These are phyloP conservation scores for Iodosphaeria phyllophila DNA, from an alignment of 2,329 filamentous ascomycete species.

Conservation along the genomic window DNA sequence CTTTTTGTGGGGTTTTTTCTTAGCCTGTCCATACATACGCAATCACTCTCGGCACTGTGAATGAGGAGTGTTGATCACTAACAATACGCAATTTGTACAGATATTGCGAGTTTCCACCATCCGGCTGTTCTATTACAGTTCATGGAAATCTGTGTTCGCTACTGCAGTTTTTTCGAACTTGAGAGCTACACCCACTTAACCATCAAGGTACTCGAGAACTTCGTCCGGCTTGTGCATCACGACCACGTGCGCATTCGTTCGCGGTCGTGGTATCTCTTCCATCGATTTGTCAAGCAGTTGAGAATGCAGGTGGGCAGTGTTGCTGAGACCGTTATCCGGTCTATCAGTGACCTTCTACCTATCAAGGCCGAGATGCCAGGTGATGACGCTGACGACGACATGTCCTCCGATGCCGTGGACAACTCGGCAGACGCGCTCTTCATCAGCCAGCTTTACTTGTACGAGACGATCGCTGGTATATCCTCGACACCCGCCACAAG, in stretches of 20 bases:
- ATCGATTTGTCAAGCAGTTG: slow-evolving; percentile 77
- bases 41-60: too few relatives aligned
- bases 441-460: slow-evolving; percentile 78
- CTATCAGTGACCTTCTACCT: slow-evolving; percentile 68
- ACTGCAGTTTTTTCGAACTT: slow-evolving; percentile 79
- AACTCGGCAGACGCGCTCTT: slow-evolving; percentile 83
- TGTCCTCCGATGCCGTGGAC: slow-evolving; percentile 86
- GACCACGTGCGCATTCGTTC: slow-evolving; percentile 72
- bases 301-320: slow-evolving; percentile 72
- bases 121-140: slow-evolving; percentile 88
- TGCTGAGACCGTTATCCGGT: slow-evolving; percentile 78
- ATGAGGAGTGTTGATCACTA: slow-evolving; percentile 7
- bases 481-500: slow-evolving; percentile 65
- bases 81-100: slow-evolving; percentile 21
- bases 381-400: slow-evolving; percentile 68
- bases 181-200: slow-evolving; percentile 51
- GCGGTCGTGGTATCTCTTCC: slow-evolving; percentile 93
- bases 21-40: too few relatives aligned
- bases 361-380: slow-evolving; percentile 81
- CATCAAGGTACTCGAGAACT: slow-evolving; percentile 73
- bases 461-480: slow-evolving; percentile 86
- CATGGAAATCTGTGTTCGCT: slow-evolving; percentile 96
- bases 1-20: too few relatives aligned
- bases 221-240: slow-evolving; percentile 80
- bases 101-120: slow-evolving; percentile 70